A percentile compares a stretch with the other conserved stretches of the same genome.
Conservation (phyloP, 176 grass and related monocot genomes). For the Elymus sibiricus region DNA sequence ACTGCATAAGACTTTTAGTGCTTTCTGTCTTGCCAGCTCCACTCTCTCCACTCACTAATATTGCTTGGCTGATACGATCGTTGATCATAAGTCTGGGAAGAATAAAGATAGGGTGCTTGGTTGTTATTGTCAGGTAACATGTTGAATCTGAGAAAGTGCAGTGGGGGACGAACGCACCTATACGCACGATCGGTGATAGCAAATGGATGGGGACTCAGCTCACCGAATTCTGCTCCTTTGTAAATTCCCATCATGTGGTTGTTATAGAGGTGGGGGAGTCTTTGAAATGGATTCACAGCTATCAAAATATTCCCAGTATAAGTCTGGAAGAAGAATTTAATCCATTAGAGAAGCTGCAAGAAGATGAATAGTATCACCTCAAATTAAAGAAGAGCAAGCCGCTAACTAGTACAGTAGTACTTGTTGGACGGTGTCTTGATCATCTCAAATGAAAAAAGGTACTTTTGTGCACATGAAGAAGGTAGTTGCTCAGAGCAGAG, state of each 20-base stretch:
- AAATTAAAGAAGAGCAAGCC: constrained; percentile 8
- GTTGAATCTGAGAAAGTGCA: neutral
- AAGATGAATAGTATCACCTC: neutral
- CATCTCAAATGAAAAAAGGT: neutral
- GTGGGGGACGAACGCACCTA: constrained; percentile 40
- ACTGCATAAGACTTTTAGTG: constrained; percentile 94
- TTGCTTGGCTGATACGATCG: constrained; percentile 72
- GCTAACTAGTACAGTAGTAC: neutral
- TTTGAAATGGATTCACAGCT: constrained; percentile 94
- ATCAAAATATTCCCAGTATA: constrained; percentile 97
- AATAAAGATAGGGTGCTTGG: constrained; percentile 8
- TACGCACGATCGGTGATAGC: constrained; percentile 86
- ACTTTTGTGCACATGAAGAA: neutral
- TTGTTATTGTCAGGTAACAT: constrained; percentile 7
- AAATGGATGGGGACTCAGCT: constrained; percentile 92
- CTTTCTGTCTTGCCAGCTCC: constrained; percentile 92
- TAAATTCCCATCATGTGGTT: constrained; percentile 96
- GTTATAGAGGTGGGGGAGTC: constrained; percentile 87
- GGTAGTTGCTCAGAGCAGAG: neutral
- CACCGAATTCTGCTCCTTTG: constrained; percentile 85
- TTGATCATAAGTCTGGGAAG: constrained; percentile 75
- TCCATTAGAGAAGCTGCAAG: constrained; percentile 38
- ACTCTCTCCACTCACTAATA: constrained; percentile 94
- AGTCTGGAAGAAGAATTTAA: constrained; percentile 68
- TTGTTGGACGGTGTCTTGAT: neutral